phyloP scores from a whole-genome alignment of 2,329 filamentous ascomycete genomes.

The Lecanoromycetidae sp. region DNA sequence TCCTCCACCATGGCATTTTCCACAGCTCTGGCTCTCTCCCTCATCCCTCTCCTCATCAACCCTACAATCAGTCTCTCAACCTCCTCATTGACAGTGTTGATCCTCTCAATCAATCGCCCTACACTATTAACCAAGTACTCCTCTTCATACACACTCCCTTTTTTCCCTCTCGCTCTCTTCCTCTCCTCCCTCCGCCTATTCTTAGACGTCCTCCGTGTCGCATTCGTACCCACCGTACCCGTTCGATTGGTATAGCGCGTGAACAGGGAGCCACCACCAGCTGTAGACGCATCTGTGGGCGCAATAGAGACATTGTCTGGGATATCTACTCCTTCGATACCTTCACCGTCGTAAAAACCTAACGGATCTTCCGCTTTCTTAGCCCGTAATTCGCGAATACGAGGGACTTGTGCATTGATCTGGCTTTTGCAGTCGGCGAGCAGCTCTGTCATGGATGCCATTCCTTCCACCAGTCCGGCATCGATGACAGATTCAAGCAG shows the following conservation, averaged over 20 bases:
- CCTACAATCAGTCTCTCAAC: conserved; percentile 63
- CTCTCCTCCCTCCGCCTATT: conserved; percentile 84
- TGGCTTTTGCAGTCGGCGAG: conserved; percentile 87
- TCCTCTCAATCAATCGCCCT: conserved; percentile 66
- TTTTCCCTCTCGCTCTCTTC: conserved; percentile 86
- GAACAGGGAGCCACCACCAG: conserved; percentile 71
- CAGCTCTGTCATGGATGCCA: conserved; percentile 74
- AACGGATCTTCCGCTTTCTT: conserved; percentile 78
- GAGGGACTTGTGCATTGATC: conserved; percentile 70
- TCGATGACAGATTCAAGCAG: conserved; percentile 63
- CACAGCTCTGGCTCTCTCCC: conserved; percentile 69
- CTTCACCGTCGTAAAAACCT: conserved; percentile 75
- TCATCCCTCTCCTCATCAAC: conserved; percentile 68
- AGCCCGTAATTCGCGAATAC: conserved; percentile 66
- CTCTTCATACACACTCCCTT: conserved; percentile 95
- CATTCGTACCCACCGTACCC: conserved; percentile 52
- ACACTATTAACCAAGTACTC: conserved; percentile 91
- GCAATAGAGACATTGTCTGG: conserved; percentile 90
- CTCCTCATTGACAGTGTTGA: conserved; percentile 62
- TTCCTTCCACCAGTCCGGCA: conserved; percentile 63
- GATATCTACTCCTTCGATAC: conserved; percentile 51
- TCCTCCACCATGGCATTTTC: conserved; percentile 65
- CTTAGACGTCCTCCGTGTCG: conserved; percentile 70
- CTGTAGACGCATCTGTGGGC: conserved; percentile 69
- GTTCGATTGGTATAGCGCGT: conserved; percentile 75